phyloP scores from a whole-genome alignment of 2,329 filamentous ascomycete species.

The Fusarium papillatum region DNA sequence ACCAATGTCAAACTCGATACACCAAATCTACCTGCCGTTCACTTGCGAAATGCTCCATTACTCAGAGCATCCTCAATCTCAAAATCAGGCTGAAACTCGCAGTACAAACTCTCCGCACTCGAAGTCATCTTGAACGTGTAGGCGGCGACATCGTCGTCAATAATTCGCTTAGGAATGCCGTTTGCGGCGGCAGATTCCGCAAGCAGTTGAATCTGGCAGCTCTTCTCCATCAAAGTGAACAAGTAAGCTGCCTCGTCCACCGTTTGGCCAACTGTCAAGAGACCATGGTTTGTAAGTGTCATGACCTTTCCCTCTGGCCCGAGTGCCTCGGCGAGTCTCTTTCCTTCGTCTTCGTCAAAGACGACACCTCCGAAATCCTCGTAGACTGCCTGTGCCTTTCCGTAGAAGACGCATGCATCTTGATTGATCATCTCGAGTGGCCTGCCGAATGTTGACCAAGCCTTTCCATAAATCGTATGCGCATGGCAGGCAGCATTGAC shows the following conservation, averaged over 20 bases:
- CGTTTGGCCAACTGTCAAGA: not conserved
- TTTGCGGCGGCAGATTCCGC: not conserved
- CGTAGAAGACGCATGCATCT: not conserved
- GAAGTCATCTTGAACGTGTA: not conserved
- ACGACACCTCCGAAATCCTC: not conserved
- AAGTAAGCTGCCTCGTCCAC: not conserved
- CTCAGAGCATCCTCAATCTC: not conserved
- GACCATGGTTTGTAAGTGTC: not conserved
- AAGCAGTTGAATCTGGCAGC: not conserved
- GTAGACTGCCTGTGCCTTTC: not conserved
- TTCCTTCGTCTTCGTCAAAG: constrained; percentile 13
- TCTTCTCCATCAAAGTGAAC: not conserved
- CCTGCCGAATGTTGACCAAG: not conserved
- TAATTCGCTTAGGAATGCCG: not conserved
- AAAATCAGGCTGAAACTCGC: not conserved
- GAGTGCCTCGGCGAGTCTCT: not conserved
- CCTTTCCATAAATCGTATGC: not conserved
- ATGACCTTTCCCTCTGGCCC: not conserved
- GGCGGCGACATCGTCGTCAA: not conserved
- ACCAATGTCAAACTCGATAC: not conserved
- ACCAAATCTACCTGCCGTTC: not conserved
- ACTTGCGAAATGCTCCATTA: not conserved
- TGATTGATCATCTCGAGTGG: not conserved
- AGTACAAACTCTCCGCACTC: not conserved
- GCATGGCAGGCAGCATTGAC: not conserved